These are phyloP conservation scores for Xylaria sp. DNA, from an alignment of 2,329 filamentous ascomycete genomes.

Conservation along the genomic window DNA sequence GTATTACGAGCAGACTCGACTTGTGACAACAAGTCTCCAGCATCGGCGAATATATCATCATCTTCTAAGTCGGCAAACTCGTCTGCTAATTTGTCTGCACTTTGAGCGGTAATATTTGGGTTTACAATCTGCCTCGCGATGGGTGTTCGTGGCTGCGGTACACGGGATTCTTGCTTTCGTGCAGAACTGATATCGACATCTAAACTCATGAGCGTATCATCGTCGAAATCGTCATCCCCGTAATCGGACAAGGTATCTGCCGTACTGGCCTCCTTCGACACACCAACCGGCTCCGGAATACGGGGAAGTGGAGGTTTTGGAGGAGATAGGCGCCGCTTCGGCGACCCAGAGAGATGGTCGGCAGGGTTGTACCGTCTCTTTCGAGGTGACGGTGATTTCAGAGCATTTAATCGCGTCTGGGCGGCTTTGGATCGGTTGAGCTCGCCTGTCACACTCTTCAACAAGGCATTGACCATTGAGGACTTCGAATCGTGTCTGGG, in stretches of 20 bases:
- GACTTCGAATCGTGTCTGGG: constrained; percentile 63
- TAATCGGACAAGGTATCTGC: constrained; percentile 58
- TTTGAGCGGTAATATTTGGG: constrained; percentile 31
- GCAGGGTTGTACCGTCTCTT: constrained; percentile 49
- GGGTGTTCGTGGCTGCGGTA: constrained; percentile 29
- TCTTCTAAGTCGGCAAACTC: constrained; percentile 76
- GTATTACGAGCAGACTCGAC: constrained; percentile 47
- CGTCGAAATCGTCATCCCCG: constrained; percentile 67
- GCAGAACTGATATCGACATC: constrained; percentile 54
- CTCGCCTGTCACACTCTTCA: constrained; percentile 71
- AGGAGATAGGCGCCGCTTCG: constrained; percentile 38
- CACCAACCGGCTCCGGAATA: constrained; percentile 18
- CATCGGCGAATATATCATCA: constrained; percentile 66
- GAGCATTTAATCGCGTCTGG: constrained; percentile 45
- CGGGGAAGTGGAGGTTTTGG: constrained; percentile 35
- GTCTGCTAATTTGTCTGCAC: constrained; percentile 53
- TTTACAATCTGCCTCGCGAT: constrained; percentile 37
- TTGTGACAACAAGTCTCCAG: constrained; percentile 55
- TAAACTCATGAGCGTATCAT: constrained; percentile 66
- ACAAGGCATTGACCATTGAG: constrained; percentile 68
- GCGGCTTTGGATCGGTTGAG: constrained; percentile 57
- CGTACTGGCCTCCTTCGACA: constrained; percentile 9
- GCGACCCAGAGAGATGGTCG: constrained; percentile 31
- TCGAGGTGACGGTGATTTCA: constrained; percentile 58
- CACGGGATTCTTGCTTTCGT: constrained; percentile 39